Evolutionary conservation across 441 rosid genomes (phyloP).

Genomic region (Populus tomentosa): DNA sequence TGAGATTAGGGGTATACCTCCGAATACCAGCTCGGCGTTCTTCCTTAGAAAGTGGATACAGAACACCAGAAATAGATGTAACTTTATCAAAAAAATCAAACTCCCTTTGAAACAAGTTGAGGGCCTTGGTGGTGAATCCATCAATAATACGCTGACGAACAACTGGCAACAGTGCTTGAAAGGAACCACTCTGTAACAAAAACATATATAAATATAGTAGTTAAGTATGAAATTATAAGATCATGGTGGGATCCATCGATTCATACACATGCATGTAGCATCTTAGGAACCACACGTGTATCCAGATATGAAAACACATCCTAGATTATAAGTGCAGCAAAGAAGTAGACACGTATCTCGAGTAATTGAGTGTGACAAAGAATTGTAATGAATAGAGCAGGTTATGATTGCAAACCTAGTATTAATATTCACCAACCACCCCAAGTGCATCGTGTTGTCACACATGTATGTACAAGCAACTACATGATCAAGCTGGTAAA

Average conservation of each 20-base stretch:
- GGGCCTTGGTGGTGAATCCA: slow-evolving; percentile 77
- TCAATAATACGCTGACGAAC: slow-evolving; percentile 85
- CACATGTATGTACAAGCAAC: no score
- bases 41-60: slow-evolving; percentile 80
- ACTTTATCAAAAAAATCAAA: slow-evolving; percentile 94
- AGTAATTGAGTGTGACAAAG: no score
- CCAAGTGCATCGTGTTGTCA: no score
- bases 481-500: no score
- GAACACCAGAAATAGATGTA: slow-evolving; percentile 84
- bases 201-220: slow-evolving; percentile 15
- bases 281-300: not conserved
- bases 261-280: not conserved
- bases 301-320: not conserved
- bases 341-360: no score
- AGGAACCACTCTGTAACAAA: slow-evolving; percentile 61
- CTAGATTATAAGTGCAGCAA: not conserved
- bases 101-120: slow-evolving; percentile 75
- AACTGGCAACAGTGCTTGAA: slow-evolving; percentile 70
- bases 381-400: no score
- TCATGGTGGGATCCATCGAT: not conserved
- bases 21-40: slow-evolving; percentile 97
- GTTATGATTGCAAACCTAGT: no score
- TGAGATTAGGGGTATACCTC: slow-evolving; percentile 40
- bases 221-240: slow-evolving; percentile 8
- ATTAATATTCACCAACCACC: no score